Evolutionary conservation across 1,284 basidiomycete genomes (phyloP).

Genomic region (Coriolopsis trogii): DNA sequence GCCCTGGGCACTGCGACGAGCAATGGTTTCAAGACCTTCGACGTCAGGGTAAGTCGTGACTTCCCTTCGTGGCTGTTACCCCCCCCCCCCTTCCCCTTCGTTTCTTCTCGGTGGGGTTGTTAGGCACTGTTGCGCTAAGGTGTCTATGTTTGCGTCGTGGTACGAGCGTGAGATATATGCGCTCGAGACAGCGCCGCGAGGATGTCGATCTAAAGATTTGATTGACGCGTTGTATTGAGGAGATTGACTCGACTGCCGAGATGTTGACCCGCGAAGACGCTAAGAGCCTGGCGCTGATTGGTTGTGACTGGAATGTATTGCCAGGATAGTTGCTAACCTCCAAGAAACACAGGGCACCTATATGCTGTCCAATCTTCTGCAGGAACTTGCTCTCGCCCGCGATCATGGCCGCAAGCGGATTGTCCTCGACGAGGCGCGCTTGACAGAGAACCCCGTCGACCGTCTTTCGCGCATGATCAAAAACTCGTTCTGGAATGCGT

Average conservation of each 20-base stretch:
- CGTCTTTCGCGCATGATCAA: constrained; percentile 98
- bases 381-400: constrained; percentile 96
- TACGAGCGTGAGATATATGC: not conserved
- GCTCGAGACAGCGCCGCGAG: constrained; percentile 13
- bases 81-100: not conserved
- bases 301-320: too few species aligned
- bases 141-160: too few species aligned
- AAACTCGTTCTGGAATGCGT: constrained; percentile 97
- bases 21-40: constrained; percentile 97
- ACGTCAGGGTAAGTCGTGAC: constrained; percentile 77
- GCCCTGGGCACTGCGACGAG: constrained; percentile 94
- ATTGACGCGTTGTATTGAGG: constrained; percentile 8
- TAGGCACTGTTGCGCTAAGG: too few species aligned
- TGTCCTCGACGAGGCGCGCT: constrained; percentile 94
- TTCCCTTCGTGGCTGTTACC: constrained; percentile 3
- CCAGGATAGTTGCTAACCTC: too few species aligned
- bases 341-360: constrained; percentile 77
- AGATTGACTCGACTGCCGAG: constrained; percentile 8
- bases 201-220: constrained; percentile 9
- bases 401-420: constrained; percentile 96
- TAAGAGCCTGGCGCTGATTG: not conserved
- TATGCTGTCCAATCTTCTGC: constrained; percentile 98
- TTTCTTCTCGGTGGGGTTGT: not conserved
- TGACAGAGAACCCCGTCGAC: constrained; percentile 97
- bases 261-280: constrained; percentile 11